Conservation (phyloP, 2,329 filamentous ascomycete species). For the Leptographium lundbergii region DNA sequence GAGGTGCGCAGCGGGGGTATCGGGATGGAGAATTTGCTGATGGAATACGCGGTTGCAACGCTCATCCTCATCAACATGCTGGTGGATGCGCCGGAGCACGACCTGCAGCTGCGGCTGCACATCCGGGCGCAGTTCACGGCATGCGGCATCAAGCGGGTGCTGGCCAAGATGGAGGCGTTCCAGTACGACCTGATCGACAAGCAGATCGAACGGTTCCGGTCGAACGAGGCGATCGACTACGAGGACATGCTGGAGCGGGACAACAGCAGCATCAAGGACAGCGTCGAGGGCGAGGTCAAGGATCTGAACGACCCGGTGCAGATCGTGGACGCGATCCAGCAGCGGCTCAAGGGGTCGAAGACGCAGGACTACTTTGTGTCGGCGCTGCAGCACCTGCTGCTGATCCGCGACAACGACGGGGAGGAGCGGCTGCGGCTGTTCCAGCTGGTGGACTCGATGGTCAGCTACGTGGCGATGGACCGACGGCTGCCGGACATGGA, state of each 20-base stretch:
- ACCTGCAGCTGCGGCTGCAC: conserved; percentile 84
- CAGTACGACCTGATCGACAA: conserved; percentile 98
- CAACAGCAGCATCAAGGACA: conserved; percentile 81
- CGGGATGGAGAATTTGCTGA: conserved; percentile 95
- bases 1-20: conserved; percentile 92
- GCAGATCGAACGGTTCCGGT: conserved; percentile 85
- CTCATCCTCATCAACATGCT: conserved; percentile 95
- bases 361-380: conserved; percentile 94
- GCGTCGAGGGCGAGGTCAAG: conserved; percentile 71
- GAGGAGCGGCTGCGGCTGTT: conserved; percentile 93
- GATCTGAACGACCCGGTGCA: conserved; percentile 88
- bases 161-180: conserved; percentile 95
- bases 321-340: conserved; percentile 87
- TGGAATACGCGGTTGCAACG: conserved; percentile 96
- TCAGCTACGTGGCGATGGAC: conserved; percentile 98
- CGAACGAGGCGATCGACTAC: conserved; percentile 95
- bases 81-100: conserved; percentile 77
- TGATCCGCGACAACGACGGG: conserved; percentile 82
- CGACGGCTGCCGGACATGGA: conserved; percentile 91
- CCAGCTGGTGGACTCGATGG: conserved; percentile 95
- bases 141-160: conserved; percentile 85
- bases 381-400: conserved; percentile 83
- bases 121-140: conserved; percentile 92
- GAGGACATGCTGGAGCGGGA: conserved; percentile 92
- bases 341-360: conserved; percentile 68